Evolutionary conservation across 768 basidiomycete species (phyloP), one percentile per base, ranked within the genome.

Genomic region (Russula emetica): DNA sequence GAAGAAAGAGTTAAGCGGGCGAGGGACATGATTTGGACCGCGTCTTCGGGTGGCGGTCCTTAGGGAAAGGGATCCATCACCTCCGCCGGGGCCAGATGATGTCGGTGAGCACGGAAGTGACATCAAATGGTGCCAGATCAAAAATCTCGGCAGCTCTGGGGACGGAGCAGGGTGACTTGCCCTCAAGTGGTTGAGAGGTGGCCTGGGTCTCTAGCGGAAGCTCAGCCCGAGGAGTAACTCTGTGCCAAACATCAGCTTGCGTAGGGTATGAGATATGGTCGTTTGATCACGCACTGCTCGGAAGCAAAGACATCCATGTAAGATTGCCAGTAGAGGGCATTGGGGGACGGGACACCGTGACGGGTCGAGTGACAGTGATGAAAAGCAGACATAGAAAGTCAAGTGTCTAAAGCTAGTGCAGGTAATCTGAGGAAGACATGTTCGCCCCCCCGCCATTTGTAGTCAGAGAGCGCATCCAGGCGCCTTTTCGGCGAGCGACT

Each of bases 1-100:
- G 52, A 72, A 70, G 57, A 72, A 72, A 20, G 63, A 66, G 42
- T 72, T 72, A 5, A 70, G 68, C 0, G 71, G 71, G 11, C 71
- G 71, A 5, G 67, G 67, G 40, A 66, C 61, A 28, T 64, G 64
- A 40, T 61, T 49, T 9, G 66, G 61, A 24, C 34, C 26, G 32
- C 57, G 32, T 44, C 44, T 62, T 47, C 57, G 66, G 24, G 26
- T 20, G 7, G n/a, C 53, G 3, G 56, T 40, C 44, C 60, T 61
- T 10, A 61, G 38, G 11, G 57, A 20, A n/a, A 40, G 11, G 9
- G 30, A 45, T 24, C 22, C 30, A 32, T 53, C 52, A 18, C 8
- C 22, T 30, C 11, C 30, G 13, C 7, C 14, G 11, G 24, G 26
- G 55, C 10, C 16, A 30, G 60, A 55, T 32, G 45, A 45, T 16